phyloP scores from a whole-genome alignment of 164 flowering plant genomes.

The Nelumbo lutea region DNA sequence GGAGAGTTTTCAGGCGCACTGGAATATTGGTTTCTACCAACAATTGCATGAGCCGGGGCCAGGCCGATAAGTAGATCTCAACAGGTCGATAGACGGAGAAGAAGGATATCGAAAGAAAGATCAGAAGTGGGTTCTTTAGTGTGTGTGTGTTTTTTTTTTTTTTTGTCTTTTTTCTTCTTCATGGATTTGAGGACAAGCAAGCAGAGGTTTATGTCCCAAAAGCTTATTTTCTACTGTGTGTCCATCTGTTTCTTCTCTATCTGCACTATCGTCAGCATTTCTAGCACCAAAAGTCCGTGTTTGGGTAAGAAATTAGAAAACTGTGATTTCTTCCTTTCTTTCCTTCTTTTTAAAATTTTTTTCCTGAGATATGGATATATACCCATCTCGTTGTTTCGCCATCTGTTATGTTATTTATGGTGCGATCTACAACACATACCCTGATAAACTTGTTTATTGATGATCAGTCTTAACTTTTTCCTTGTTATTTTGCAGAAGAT shows the following conservation, averaged over 20 bases:
- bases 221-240: conserved; percentile 14
- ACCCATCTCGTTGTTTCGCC: neutral
- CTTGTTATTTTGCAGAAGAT: conserved; percentile 4
- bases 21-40: conserved; percentile 17
- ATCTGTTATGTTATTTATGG: too few species aligned
- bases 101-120: neutral
- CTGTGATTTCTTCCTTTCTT: neutral
- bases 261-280: conserved; percentile 23
- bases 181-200: conserved; percentile 22
- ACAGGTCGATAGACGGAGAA: neutral
- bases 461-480: too few species aligned
- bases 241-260: conserved; percentile 31
- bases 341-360: too few species aligned
- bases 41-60: conserved; percentile 15
- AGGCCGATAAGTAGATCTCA: conserved; percentile 10
- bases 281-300: conserved; percentile 15
- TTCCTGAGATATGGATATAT: neutral
- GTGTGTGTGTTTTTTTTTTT: conserved; percentile 1
- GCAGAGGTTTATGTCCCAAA: conserved; percentile 8
- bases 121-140: neutral
- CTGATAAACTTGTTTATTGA: too few species aligned
- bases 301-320: conserved; percentile 22
- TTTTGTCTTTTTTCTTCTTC: neutral
- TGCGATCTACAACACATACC: too few species aligned
- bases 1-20: conserved; percentile 6